Base-by-base conservation (phyloP, 2,329 filamentous ascomycete species). In the Aspergillus sp. region DNA sequence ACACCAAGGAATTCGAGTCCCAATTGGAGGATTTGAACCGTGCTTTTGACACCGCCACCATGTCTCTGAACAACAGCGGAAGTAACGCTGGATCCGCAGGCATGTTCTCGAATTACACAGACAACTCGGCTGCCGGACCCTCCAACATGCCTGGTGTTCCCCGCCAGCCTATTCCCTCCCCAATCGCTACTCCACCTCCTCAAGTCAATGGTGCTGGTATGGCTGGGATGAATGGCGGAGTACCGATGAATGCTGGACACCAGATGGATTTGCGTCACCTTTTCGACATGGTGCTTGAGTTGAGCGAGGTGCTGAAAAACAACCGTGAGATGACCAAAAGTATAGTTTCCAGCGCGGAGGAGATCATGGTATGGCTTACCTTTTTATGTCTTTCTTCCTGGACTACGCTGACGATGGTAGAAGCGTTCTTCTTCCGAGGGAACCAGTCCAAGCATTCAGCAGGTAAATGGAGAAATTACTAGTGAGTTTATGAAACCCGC, bases 181-280 rank as follows among this genome's bases (percentile, higher is more conserved):
- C 72, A 13, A 66, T 74, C 51, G 64, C 73, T 25, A 72, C 74
- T 54, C 54, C 70, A 19, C 67, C 72, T 22, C 58, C 68, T 43
- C 76, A 78, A 62, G 69, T 72, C 50, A 77, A 78, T 57, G 77
- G 75, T 22, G 70, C 68, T 34, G 71, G 72, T 19, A 74, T 79
- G 69, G 72, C 73, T 30, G 77, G 72, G 8, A 76, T 79, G 71
- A 76, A 73, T 57, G 69, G 70, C 6, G 71, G 68, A 34, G 72
- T 80, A 61, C 75, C 79, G 1, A 77, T 80, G 74, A 80, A 80
- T 62, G 81, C 81, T 8, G 81, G 81, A 11, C 81, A 83, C 58
- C 80, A 83, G 70, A 82, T 83, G 79, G 81, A 83, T 64, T 72
- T 83, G 52, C 81, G 82, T 63, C 79, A 82, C 57, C 73, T 83